Conservation (phyloP, 768 basidiomycete genomes). For the Pulveroboletus sp. region DNA sequence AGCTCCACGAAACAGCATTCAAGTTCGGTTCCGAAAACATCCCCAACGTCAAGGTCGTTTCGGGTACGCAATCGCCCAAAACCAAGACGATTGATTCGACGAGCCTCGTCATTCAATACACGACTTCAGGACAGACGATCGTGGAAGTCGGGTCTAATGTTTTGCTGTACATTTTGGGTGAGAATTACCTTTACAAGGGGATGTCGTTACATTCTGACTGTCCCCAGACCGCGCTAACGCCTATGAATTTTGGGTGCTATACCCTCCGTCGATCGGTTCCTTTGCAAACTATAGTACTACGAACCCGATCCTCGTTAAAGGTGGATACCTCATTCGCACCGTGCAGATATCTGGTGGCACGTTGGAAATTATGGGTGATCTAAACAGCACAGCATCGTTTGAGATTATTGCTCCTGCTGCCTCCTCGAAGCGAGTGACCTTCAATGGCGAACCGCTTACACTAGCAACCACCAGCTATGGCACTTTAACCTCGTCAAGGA, state of each 20-base stretch:
- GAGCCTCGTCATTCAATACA: slow-evolving; percentile 43
- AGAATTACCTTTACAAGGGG: slow-evolving; percentile 3
- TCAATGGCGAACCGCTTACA: slow-evolving; percentile 39
- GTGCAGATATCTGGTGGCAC: slow-evolving; percentile 34
- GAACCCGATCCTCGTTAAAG: slow-evolving; percentile 46
- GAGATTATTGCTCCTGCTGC: slow-evolving; percentile 47
- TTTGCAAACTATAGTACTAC: slow-evolving; percentile 36
- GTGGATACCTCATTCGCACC: slow-evolving; percentile 47
- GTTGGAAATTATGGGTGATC: slow-evolving; percentile 43
- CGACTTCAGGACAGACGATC: slow-evolving; percentile 45
- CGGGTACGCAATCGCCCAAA: slow-evolving; percentile 31
- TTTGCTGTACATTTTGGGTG: slow-evolving; percentile 46
- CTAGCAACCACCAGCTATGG: slow-evolving; percentile 41
- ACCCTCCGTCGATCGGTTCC: slow-evolving; percentile 35
- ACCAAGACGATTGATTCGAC: slow-evolving; percentile 35
- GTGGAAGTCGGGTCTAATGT: slow-evolving; percentile 39
- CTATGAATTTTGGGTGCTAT: slow-evolving; percentile 51
- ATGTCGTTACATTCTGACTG: background rate
- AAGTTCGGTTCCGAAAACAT: slow-evolving; percentile 28
- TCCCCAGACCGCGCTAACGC: slow-evolving; percentile 44
- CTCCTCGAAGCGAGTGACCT: slow-evolving; percentile 38
- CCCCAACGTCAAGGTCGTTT: slow-evolving; percentile 23
- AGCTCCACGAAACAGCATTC: slow-evolving; percentile 51
- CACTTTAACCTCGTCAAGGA: slow-evolving; percentile 31
- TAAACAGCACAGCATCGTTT: slow-evolving; percentile 41